Evolutionary conservation across 495 filamentous ascomycete species (phyloP).

Genomic region (Chaetomium tenue): DNA sequence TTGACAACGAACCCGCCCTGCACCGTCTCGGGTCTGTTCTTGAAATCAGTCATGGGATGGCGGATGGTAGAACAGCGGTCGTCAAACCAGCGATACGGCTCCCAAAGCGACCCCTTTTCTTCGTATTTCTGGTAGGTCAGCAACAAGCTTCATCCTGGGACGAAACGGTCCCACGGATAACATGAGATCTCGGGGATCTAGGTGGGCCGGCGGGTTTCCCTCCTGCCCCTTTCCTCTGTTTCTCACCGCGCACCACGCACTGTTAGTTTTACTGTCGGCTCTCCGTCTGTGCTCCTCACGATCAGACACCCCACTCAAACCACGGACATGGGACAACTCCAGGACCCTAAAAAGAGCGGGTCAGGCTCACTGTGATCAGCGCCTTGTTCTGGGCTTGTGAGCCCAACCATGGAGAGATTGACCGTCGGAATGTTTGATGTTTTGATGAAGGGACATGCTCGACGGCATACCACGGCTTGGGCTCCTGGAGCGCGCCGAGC

Average conservation of each 20-base stretch:
- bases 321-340: conserved; percentile 3
- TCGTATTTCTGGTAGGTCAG: no score
- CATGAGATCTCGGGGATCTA: not conserved
- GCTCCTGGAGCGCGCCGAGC: not conserved
- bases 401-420: not conserved
- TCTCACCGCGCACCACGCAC: not conserved
- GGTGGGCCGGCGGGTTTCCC: not conserved
- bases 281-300: not conserved
- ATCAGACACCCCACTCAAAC: conserved; percentile 4
- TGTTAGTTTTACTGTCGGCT: not conserved
- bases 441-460: conserved; percentile 18
- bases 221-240: not conserved
- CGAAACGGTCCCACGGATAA: no score
- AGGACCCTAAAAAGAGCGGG: conserved; percentile 14
- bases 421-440: conserved; percentile 5
- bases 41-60: no score
- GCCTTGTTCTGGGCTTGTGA: not conserved
- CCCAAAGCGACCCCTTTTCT: no score
- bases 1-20: not conserved
- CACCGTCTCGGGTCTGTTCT: no score
- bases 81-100: no score
- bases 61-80: no score
- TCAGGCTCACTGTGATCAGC: conserved; percentile 1
- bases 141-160: no score
- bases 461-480: not conserved